Percentiles rank a stretch among this genome's conserved stretches.
These are phyloP conservation scores for Alternaria sp. DNA, from an alignment of 2,329 filamentous ascomycete species.

Conservation along the genomic window DNA sequence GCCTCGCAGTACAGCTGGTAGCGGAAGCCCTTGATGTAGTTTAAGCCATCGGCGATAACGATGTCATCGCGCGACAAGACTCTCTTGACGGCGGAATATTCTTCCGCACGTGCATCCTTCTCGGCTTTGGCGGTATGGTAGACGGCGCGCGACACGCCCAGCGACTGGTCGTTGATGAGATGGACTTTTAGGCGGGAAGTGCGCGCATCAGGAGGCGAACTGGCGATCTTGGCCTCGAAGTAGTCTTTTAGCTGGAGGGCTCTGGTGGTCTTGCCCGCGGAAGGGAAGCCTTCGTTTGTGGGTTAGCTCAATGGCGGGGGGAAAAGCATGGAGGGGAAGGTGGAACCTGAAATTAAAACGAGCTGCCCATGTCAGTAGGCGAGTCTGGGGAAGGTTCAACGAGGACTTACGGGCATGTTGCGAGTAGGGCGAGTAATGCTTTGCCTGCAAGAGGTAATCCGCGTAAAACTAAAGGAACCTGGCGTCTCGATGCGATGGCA, in stretches of 20 bases:
- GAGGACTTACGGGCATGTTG: slow-evolving; percentile 37
- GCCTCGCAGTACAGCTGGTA: slow-evolving; percentile 87
- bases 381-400: slow-evolving; percentile 11
- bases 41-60: slow-evolving; percentile 78
- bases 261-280: slow-evolving; percentile 67
- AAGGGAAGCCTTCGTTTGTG: slow-evolving; percentile 67
- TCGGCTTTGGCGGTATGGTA: slow-evolving; percentile 81
- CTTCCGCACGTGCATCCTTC: slow-evolving; percentile 78
- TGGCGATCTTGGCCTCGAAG: slow-evolving; percentile 65
- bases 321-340: slow-evolving; percentile 3
- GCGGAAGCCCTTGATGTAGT: slow-evolving; percentile 90
- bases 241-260: slow-evolving; percentile 68
- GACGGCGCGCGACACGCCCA: slow-evolving; percentile 72
- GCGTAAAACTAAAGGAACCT: slow-evolving; percentile 6
- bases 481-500: slow-evolving; percentile 23
- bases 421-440: not conserved
- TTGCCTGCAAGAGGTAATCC: slow-evolving; percentile 6
- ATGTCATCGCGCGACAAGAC: slow-evolving; percentile 74
- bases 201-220: slow-evolving; percentile 51
- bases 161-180: slow-evolving; percentile 74
- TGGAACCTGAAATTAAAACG: slow-evolving; percentile 60
- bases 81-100: slow-evolving; percentile 80
- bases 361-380: slow-evolving; percentile 54
- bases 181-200: slow-evolving; percentile 67
- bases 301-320: slow-evolving; percentile 52